These are phyloP conservation scores for Plasmodium sp. DNA, from an alignment of 169 alveolate genomes.

Conservation along the genomic window DNA sequence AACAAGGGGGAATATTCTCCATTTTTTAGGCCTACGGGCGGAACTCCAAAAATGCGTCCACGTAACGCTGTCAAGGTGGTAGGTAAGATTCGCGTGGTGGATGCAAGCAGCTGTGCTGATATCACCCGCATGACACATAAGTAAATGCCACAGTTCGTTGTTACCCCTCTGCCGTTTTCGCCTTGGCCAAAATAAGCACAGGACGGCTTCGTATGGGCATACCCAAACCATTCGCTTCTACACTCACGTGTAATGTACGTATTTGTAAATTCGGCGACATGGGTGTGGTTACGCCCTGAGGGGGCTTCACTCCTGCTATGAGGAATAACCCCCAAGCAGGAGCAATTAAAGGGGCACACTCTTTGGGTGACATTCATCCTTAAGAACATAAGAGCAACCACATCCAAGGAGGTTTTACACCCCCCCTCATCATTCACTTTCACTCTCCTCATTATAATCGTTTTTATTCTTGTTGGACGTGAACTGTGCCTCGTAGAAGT, in stretches of 20 bases:
- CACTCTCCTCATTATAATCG: slow-evolving; percentile 59
- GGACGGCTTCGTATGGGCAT: neutral
- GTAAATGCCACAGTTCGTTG: neutral
- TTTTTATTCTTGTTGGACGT: slow-evolving; percentile 54
- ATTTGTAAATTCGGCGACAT: neutral
- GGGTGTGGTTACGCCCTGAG: neutral
- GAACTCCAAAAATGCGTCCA: neutral
- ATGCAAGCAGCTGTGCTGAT: neutral
- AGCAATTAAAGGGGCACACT: neutral
- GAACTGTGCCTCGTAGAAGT: slow-evolving; percentile 88
- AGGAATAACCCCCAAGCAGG: neutral
- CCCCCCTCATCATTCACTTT: slow-evolving; percentile 12
- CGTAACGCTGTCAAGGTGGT: neutral
- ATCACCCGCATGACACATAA: neutral
- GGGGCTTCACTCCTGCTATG: neutral
- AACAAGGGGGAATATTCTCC: neutral
- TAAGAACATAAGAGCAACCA: neutral
- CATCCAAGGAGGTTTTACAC: neutral
- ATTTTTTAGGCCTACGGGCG: neutral
- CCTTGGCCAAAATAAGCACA: neutral
- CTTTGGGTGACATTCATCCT: neutral
- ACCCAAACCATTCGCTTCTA: neutral
- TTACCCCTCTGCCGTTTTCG: neutral
- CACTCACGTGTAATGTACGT: neutral
- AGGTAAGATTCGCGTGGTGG: neutral